Evolutionary conservation across 768 basidiomycete genomes (phyloP).

Genomic region (Panellus pusillus): DNA sequence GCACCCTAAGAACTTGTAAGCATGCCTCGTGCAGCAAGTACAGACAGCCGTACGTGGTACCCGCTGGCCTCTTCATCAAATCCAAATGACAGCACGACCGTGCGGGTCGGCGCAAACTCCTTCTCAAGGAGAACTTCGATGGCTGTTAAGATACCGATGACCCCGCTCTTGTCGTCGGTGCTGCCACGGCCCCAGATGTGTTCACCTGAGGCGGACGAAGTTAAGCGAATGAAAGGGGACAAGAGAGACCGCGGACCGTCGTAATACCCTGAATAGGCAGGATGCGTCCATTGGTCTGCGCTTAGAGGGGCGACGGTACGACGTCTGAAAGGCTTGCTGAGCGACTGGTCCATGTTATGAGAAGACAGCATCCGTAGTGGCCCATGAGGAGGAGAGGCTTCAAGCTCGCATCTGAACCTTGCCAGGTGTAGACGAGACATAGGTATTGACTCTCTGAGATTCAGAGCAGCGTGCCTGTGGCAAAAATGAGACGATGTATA

Average conservation of each 20-base stretch:
- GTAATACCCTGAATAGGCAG: conserved; percentile 62
- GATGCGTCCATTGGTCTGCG: conserved; percentile 53
- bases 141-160: conserved; percentile 39
- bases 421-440: conserved; percentile 58
- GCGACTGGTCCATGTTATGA: background rate
- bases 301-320: conserved; percentile 60
- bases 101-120: conserved; percentile 19
- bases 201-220: conserved; percentile 29
- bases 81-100: conserved; percentile 38
- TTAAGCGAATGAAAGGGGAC: conserved; percentile 1
- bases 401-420: conserved; percentile 47
- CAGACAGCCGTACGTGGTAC: conserved; percentile 24
- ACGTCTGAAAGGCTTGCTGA: conserved; percentile 44
- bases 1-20: conserved; percentile 36
- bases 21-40: background rate
- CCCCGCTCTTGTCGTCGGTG: conserved; percentile 52
- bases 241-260: conserved; percentile 38
- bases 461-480: conserved; percentile 46
- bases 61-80: conserved; percentile 55
- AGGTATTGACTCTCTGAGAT: conserved; percentile 59
- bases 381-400: conserved; percentile 56
- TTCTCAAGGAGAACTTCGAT: conserved; percentile 22
- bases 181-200: conserved; percentile 59
- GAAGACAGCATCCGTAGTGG: conserved; percentile 43
- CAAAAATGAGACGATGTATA: background rate